Base-by-base conservation (phyloP, 2,329 filamentous ascomycete species). In the Onygenales sp. region DNA sequence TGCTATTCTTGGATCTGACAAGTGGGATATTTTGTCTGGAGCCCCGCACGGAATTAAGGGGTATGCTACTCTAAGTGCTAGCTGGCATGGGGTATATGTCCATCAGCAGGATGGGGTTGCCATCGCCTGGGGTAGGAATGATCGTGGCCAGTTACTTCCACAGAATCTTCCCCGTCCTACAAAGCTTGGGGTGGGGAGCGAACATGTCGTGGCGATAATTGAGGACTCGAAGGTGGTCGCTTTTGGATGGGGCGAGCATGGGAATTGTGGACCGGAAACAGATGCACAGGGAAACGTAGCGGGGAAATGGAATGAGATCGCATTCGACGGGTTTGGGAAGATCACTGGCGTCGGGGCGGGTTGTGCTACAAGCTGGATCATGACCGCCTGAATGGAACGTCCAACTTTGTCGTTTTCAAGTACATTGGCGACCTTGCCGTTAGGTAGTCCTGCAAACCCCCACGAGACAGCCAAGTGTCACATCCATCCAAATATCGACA, bases 211-310 rank as follows among this genome's bases (percentile, higher is more conserved):
- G 57, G 88, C 83, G 7, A 69, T 92, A 31, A 83, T 86, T 0
- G 71, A 71, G 8, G 74, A 78, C 17, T 82, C 82, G 1, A 79
- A 84, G 49, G 82, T 95, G 1, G 71, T 94, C 48, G 81, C 88
- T 1, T 97, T 92, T 89, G 93, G 93, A 17, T 98, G 93, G 93
- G 91, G 90, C 2, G 92, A 97, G 70, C 93, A 98, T 71, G 93
- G 93, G 1, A 98, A 98, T 67, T 98, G 93, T 67, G 93, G 93
- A 2, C 80, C 82, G 37, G 74, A 79, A 42, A 74, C 72, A 10
- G 81, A 83, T 56, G 73, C 77, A 14, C 73, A 78, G 56, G 83
- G 82, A 49, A 81, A 87, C 68, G 83, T 90, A 45, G 85, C 84
- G 58, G 85, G 80, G 8, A 76, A 76, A 55, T 88, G 80, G 76